Base-by-base conservation (phyloP, 805 yeast species). In the Ogataea pilisensis region DNA sequence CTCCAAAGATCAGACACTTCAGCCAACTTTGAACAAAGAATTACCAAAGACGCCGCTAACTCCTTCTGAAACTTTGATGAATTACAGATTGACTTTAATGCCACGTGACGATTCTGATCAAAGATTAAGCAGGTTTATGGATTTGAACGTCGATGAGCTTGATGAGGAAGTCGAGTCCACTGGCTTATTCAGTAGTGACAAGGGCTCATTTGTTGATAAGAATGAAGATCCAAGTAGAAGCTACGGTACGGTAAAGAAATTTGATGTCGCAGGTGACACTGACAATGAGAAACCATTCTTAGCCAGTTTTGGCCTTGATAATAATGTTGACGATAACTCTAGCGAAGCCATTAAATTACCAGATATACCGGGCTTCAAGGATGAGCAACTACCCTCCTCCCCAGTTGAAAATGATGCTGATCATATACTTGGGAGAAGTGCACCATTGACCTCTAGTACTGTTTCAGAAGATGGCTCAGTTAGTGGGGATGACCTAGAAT, bases 11-110 rank as follows among this genome's bases (percentile, higher is more conserved):
- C 18, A 20, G 8, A 13, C 36, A 12, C 20, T n/a, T n/a, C n/a
- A n/a, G n/a, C n/a, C 5, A 14, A 11, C 18, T 7, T 27, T 19
- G 30, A 43, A 43, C 29, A 50, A 45, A 29, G 44, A 49, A 20
- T 37, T 51, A 8, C 57, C 57, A 13, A 43, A 44, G 18, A 53
- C 60, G 2, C 60, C 60, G 3, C 21, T 41, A 13, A 46, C 41
- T 14, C 52, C 54, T n/a, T 48, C 56, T 11, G 60, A 57, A 20
- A 43, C 54, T 21, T 37, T 57, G 31, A 44, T 51, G 51, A 57
- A 57, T 30, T 57, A 57, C 39, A 44, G 61, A 35, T 30, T 57
- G 31, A 53, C 60, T 2, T 28, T 57, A 34, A 25, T 54, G 34
- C 54, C 55, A 1, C 45, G 42, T 35, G 56, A 54, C 19, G 57